Base-by-base conservation (phyloP, 768 basidiomycete species). In the Floccularia luteovirens region DNA sequence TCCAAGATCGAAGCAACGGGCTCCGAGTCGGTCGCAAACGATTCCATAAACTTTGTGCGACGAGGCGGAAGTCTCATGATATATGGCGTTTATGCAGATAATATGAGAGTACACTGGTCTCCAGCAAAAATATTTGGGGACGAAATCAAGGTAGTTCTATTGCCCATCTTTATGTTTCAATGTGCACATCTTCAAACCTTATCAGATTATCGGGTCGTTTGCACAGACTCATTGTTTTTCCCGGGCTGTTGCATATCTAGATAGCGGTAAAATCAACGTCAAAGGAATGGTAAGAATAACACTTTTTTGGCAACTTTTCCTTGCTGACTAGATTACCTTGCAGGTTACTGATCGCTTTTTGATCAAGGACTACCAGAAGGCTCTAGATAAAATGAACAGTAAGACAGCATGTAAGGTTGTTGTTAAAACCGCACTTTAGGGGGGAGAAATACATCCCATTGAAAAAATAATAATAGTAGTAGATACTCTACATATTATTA, bases 221-320 rank as follows among this genome's bases (percentile, higher is more conserved):
- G 84, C 90, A 6, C 90, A 92, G 48, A 81, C 81, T 1, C 81
- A 69, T 62, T 91, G 90, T 60, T 92, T 94, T 81, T 88, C 90
- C 31, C 80, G 90, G 4, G 89, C 90, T 2, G 78, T 94, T 24
- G 85, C 80, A 10, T 92, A 92, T 57, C 77, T 94, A 14, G 90
- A 94, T 51, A 77, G 78, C 47, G 86, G 87, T 5, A 91, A 90
- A 63, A 68, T 92, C 51, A 82, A 69, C 40, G 75, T 84, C 17
- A 80, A 82, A 57, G 86, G 84, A n/a, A 85, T 90, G 62, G 63
- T 66, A 17, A 53, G 59, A 38, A n/a, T 31, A 33, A 5, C 10
- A 20, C 28, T 35, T 8, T 14, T 8, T 28, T 28, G 8, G 8
- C 27, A 28, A 28, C 27, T 28, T 28, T 28, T 28, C 8, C 14